Evolutionary conservation across 495 filamentous ascomycete species (phyloP).

Genomic region (Neurospora sp.): DNA sequence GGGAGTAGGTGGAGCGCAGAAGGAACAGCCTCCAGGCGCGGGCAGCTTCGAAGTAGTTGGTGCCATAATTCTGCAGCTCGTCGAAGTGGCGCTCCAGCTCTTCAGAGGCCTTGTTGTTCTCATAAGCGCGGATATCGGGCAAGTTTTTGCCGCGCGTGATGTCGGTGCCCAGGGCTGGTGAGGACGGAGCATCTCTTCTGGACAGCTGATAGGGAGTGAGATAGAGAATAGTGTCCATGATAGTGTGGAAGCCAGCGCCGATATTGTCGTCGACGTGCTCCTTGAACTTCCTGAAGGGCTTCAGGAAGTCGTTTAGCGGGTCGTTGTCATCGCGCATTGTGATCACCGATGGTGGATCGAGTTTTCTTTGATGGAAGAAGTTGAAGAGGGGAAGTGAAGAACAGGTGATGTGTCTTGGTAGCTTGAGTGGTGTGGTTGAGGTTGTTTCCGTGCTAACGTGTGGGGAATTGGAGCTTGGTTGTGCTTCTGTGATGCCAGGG

Average conservation of each 20-base stretch:
- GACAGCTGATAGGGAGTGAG: not conserved
- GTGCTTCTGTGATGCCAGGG: not conserved
- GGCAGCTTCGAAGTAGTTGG: constrained; percentile 1
- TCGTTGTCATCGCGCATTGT: not conserved
- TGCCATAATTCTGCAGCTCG: constrained; percentile 2
- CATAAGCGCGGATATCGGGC: not conserved
- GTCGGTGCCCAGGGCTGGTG: not conserved
- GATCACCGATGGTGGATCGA: not conserved
- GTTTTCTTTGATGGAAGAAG: not conserved
- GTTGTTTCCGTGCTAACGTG: not conserved
- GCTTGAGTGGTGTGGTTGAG: not conserved
- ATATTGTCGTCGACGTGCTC: constrained; percentile 32
- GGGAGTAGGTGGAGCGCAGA: constrained; percentile 25
- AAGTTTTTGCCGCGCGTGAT: not conserved
- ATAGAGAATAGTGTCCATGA: constrained; percentile 10
- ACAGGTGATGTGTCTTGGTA: not conserved
- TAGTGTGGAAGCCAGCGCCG: constrained; percentile 23
- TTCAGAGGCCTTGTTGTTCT: not conserved
- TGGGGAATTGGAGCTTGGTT: not conserved
- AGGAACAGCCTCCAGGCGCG: constrained; percentile 13
- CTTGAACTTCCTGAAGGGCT: constrained; percentile 36
- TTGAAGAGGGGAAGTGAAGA: not conserved
- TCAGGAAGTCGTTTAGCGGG: constrained; percentile 9
- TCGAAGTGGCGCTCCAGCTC: constrained; percentile 4
- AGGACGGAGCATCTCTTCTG: not conserved